Base-by-base conservation (phyloP, 441 rosid species). In the Mallotus repandus region DNA sequence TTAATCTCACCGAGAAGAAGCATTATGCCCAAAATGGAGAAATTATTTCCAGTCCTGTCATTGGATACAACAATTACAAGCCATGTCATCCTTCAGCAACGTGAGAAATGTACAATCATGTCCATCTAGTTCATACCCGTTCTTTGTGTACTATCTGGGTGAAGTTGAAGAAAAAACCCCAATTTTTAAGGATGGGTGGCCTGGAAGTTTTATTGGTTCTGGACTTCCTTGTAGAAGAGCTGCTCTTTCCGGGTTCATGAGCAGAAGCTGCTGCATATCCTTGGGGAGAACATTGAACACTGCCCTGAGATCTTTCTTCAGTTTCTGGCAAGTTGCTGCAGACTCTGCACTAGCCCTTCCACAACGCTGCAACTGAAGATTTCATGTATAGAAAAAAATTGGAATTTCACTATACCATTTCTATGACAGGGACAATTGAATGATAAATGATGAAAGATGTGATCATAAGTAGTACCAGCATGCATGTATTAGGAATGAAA, bases 261-360 rank as follows among this genome's bases (percentile, higher is more conserved):
- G 89, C 80, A 92, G 85, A 83, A 91, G 98, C 76, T 92, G 85
- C 80, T 93, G 99, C 94, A 93, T 84, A 74, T 95, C 98, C 80
- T 71, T 83, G 25, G 97, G 98, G 70, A 96, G 93, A 41, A 88
- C 82, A 77, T 76, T 78, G 82, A 90, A 93, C 75, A 90, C 89
- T 7, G 84, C 88, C 80, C 69, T 89, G 80, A 96, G 77, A 85
- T 93, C 98, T 74, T 80, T 88, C 84, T 84, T 90, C 76, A 93
- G 85, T 87, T 96, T 96, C 84, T 81, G 79, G 80, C 85, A 82
- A 77, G 77, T 81, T 71, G 75, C 86, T 32, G 73, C 78, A 52
- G 86, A 85, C 69, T 86, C 87, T 62, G 74, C 78, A 64, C 76
- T 63, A 9, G 81, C 85, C 74, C 69, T 77, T 77, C 89, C 90